Conservation (phyloP, 2,329 filamentous ascomycete species). For the Metarhizium humberi region DNA sequence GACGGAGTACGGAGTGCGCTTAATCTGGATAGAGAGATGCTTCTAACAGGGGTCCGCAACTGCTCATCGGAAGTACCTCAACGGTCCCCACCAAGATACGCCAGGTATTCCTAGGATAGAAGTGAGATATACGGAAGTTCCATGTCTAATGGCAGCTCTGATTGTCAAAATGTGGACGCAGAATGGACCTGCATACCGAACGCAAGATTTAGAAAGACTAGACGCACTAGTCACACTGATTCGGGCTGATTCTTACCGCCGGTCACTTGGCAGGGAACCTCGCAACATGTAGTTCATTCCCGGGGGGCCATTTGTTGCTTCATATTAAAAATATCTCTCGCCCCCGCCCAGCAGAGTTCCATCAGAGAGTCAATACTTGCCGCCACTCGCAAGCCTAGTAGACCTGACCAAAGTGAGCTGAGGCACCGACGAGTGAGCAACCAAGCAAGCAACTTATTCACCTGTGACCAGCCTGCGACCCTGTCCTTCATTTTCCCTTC, state of each 20-base stretch:
- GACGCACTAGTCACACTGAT: constrained; percentile 1
- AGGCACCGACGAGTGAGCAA: neutral
- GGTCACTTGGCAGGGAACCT: constrained; percentile 6
- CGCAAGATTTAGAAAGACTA: constrained; percentile 4
- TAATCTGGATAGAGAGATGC: constrained; percentile 7
- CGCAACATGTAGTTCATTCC: constrained; percentile 1
- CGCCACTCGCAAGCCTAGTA: constrained; percentile 6
- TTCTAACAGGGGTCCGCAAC: constrained; percentile 7
- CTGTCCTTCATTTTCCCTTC: neutral
- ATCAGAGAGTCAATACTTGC: constrained; percentile 7
- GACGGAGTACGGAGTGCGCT: constrained; percentile 3
- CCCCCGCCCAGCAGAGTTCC: constrained; percentile 8
- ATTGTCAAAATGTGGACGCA: constrained; percentile 5
- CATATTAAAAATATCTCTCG: constrained; percentile 10
- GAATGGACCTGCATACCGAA: constrained; percentile 5
- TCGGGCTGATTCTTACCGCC: constrained; percentile 5
- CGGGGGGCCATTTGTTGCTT: constrained; percentile 7
- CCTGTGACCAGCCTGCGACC: neutral
- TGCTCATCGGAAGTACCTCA: constrained; percentile 11
- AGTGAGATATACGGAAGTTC: constrained; percentile 9
- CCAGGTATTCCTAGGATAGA: constrained; percentile 9
- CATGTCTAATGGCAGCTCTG: constrained; percentile 2
- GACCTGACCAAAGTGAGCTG: constrained; percentile 9
- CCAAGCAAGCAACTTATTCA: constrained; percentile 1
- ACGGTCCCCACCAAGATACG: constrained; percentile 8